Percentiles rank a stretch among this genome's conserved stretches.
phyloP scores from a whole-genome alignment of 768 basidiomycete genomes.

The Leucocoprinus birnbaumii region DNA sequence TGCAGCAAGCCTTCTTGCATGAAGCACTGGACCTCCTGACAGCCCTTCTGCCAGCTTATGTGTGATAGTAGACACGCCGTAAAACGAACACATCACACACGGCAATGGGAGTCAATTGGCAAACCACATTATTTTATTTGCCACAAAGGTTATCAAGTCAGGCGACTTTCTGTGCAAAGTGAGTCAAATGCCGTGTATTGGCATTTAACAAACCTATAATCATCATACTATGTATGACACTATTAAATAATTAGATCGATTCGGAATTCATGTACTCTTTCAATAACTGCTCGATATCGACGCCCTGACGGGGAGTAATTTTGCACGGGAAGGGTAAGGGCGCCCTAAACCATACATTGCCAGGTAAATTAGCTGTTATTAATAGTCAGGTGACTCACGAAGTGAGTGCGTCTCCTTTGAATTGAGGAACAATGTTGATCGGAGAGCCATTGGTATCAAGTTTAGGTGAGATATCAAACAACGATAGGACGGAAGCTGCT shows the following conservation, averaged over 20 bases:
- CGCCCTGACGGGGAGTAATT: not conserved
- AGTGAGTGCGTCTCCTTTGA: not conserved
- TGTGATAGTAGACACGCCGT: no score
- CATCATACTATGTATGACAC: no score
- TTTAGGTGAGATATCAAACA: conserved; percentile 19
- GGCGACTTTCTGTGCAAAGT: no score
- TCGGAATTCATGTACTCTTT: not conserved
- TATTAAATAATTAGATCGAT: not conserved
- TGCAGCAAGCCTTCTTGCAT: no score
- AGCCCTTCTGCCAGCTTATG: no score
- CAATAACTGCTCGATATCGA: not conserved
- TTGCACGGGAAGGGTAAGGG: conserved; percentile 4
- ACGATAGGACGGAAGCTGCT: conserved; percentile 12
- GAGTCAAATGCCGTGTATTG: no score
- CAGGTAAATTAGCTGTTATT: not conserved
- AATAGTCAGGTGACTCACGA: not conserved
- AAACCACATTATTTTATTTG: no score
- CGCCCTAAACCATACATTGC: not conserved
- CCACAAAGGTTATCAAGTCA: no score
- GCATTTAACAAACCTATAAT: no score
- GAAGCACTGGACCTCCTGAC: no score
- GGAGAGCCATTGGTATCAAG: conserved; percentile 22
- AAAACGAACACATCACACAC: no score
- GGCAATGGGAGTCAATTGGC: no score
- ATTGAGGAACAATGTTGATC: conserved; percentile 21